Evolutionary conservation across 106 monocot species (phyloP), one percentile per base, ranked within the genome.

Genomic region (Dendrobium catenatum): DNA sequence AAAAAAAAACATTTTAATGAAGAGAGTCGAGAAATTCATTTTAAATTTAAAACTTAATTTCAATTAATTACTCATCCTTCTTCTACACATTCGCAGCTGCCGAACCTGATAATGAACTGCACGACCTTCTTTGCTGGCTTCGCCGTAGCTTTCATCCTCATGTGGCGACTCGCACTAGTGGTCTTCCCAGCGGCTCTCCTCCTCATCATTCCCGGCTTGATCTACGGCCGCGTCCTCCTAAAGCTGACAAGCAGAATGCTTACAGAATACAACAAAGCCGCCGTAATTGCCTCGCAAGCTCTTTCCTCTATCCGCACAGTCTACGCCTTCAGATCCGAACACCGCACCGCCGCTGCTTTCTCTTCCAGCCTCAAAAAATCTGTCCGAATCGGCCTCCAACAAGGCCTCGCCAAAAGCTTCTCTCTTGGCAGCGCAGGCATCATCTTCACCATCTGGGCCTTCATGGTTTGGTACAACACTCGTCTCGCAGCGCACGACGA

Each of bases 361-460:
- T 79, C 79, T 3, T 7, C 43, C 42, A 27, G 40, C 22, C 42
- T 79, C 17, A 41, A 67, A 0, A 19, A 61, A 10, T 67, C 66
- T 4, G 40, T 79, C 10, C 29, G 55, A 33, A 22, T 44, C 0
- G 79, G 79, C 3, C 66, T 79, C 67, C 51, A 44, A 2, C 79
- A 79, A 18, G 79, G 79, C 11, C 41, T 79, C 2, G 72, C 22
- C 2, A 80, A 80, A 22, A 61, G 80, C 26, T 5, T 80, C 26
- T 70, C 80, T 5, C 17, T 80, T 7, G 80, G 80, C 44, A 72
- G 80, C 49, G 49, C 20, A 13, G 37, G 81, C 40, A 33, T 81
- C 55, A 55, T 40, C 41, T 81, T 58, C 42, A 31, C 55, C 55
- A 81, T 81, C 3, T 81, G 81, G 81, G 73, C 81, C 7, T 81